These are phyloP conservation scores for Tremella yokohamensis DNA, from an alignment of 768 basidiomycete genomes.

Conservation along the genomic window DNA sequence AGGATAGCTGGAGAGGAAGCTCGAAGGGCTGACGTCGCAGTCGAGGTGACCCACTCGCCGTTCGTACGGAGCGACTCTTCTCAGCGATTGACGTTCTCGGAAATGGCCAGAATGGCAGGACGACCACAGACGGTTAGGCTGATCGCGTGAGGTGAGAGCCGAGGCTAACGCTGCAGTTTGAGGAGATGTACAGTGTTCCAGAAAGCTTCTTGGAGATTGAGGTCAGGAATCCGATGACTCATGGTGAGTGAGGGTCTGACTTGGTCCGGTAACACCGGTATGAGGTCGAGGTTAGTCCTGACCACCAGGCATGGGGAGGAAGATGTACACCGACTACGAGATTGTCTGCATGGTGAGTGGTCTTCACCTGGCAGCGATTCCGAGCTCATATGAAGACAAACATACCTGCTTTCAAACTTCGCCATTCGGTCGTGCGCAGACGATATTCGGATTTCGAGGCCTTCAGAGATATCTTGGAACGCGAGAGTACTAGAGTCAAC, in stretches of 20 bases:
- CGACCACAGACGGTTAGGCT: slow-evolving; percentile 46
- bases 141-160: slow-evolving; percentile 1
- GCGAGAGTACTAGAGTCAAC: slow-evolving; percentile 94
- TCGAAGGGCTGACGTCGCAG: slow-evolving; percentile 14
- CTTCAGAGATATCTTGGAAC: slow-evolving; percentile 95
- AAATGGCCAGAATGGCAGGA: slow-evolving; percentile 46
- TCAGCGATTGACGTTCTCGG: slow-evolving; percentile 43
- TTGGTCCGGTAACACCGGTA: no score
- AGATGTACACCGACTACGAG: slow-evolving; percentile 99
- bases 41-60: slow-evolving; percentile 50
- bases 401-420: slow-evolving; percentile 96
- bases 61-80: slow-evolving; percentile 47
- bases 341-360: slow-evolving; percentile 83
- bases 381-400: slow-evolving; percentile 68
- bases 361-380: not conserved
- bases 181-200: slow-evolving; percentile 97
- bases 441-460: slow-evolving; percentile 93
- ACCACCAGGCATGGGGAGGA: slow-evolving; percentile 78
- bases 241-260: slow-evolving; percentile 59
- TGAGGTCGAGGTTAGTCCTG: not conserved
- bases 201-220: slow-evolving; percentile 98
- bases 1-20: not conserved
- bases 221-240: slow-evolving; percentile 92
- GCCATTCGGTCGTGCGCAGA: slow-evolving; percentile 80
- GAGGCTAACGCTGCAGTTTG: slow-evolving; percentile 54